A percentile compares a stretch with the other conserved stretches of the same genome.
phyloP scores from a whole-genome alignment of 2,329 filamentous ascomycete genomes.

The Pleomassaria siparia region DNA sequence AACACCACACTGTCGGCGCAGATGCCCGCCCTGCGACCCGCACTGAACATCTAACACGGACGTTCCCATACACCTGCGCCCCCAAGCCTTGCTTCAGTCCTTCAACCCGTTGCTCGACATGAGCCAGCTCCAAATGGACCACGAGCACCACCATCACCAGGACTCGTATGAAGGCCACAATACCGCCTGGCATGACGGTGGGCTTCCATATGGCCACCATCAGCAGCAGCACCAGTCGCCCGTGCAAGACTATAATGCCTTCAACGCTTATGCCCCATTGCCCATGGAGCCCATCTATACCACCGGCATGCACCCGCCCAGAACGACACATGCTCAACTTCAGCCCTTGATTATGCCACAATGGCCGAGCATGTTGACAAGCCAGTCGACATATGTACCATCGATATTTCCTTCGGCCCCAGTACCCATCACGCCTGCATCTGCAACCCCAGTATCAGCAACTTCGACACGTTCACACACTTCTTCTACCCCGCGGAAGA shows the following conservation, averaged over 20 bases:
- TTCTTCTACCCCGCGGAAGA: constrained; percentile 72
- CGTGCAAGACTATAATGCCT: constrained; percentile 44
- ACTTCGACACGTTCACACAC: constrained; percentile 44
- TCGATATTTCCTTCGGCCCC: constrained; percentile 41
- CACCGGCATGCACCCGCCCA: constrained; percentile 42
- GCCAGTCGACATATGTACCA: constrained; percentile 44
- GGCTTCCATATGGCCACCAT: constrained; percentile 30
- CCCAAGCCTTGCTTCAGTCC: constrained; percentile 19
- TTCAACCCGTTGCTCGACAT: constrained; percentile 31
- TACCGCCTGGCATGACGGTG: constrained; percentile 34
- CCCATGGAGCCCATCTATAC: constrained; percentile 45
- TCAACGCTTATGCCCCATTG: constrained; percentile 39
- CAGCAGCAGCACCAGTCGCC: constrained; percentile 43
- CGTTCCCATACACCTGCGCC: constrained; percentile 27
- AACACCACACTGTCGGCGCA: constrained; percentile 24
- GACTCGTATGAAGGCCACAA: constrained; percentile 40
- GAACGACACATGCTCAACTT: constrained; percentile 43
- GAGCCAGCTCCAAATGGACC: constrained; percentile 47
- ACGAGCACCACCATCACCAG: constrained; percentile 34
- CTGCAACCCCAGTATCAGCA: constrained; percentile 43
- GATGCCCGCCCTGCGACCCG: constrained; percentile 32
- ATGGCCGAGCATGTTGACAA: constrained; percentile 48
- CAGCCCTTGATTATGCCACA: constrained; percentile 45
- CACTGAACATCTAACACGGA: constrained; percentile 31
- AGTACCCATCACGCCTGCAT: constrained; percentile 40